phyloP scores from a whole-genome alignment of 1,284 basidiomycete genomes.

The Leccinum subrobustum region DNA sequence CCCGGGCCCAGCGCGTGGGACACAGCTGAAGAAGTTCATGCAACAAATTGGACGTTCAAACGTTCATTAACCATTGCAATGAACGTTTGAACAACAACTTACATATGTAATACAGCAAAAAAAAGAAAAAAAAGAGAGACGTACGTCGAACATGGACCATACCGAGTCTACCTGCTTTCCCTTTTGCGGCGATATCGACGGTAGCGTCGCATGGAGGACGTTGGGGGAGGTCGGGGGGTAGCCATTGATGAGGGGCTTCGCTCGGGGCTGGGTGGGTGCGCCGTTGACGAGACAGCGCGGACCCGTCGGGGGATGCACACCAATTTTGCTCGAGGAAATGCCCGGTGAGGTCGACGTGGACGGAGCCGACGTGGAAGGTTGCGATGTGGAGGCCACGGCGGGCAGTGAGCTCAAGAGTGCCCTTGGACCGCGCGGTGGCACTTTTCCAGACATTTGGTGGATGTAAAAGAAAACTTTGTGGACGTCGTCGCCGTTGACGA shows the following conservation, averaged over 20 bases:
- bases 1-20: too few species aligned
- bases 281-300: conserved; percentile 36
- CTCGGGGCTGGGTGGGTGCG: conserved; percentile 17
- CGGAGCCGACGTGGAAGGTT: conserved; percentile 29
- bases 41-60: too few species aligned
- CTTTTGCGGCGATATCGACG: conserved; percentile 26
- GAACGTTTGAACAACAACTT: too few species aligned
- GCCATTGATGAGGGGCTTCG: conserved; percentile 29
- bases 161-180: conserved; percentile 23
- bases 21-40: too few species aligned
- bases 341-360: conserved; percentile 31
- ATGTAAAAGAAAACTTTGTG: conserved; percentile 1
- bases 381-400: conserved; percentile 27
- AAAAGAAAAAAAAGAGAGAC: conserved; percentile 5
- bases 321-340: conserved; percentile 25
- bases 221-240: conserved; percentile 25
- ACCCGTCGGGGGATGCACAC: conserved; percentile 33
- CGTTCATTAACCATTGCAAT: too few species aligned
- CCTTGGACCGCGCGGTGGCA: conserved; percentile 68
- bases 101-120: background rate
- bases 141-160: conserved; percentile 26
- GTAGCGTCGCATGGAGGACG: conserved; percentile 3
- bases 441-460: conserved; percentile 65
- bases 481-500: conserved; percentile 25
- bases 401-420: conserved; percentile 54